A percentile compares a stretch with the other conserved stretches of the same genome.
phyloP scores from a whole-genome alignment of 441 rosid genomes.

The Mallotus japonicus region DNA sequence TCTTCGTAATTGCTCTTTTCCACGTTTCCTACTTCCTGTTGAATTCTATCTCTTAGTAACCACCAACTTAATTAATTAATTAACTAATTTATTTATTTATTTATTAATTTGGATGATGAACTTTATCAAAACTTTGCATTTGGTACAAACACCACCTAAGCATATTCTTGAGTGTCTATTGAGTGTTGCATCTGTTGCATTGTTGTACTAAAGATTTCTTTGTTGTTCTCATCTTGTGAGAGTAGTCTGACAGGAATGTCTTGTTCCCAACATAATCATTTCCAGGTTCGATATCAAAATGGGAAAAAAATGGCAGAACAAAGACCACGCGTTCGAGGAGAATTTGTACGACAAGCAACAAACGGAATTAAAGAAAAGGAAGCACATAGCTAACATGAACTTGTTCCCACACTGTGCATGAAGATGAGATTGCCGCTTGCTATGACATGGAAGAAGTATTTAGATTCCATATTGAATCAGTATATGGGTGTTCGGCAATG shows the following conservation, averaged over 20 bases:
- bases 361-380: constrained; percentile 29
- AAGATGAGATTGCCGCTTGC: constrained; percentile 7
- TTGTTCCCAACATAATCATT: constrained; percentile 1
- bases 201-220: too few relatives aligned
- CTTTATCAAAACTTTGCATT: too few relatives aligned
- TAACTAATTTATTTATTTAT: too few relatives aligned
- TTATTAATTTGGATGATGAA: too few relatives aligned
- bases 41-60: too few relatives aligned
- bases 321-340: constrained; percentile 50
- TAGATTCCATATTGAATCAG: constrained; percentile 14
- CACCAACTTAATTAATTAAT: too few relatives aligned
- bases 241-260: background rate
- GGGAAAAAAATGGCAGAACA: constrained; percentile 52
- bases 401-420: constrained; percentile 1
- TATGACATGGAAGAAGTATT: constrained; percentile 13
- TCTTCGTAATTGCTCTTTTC: too few relatives aligned
- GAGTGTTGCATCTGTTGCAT: too few relatives aligned
- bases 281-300: constrained; percentile 56
- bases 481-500: background rate
- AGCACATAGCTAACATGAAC: constrained; percentile 17
- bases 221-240: background rate
- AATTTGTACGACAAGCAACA: constrained; percentile 38
- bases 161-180: too few relatives aligned
- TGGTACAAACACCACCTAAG: too few relatives aligned
- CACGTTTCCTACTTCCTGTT: too few relatives aligned